These are phyloP conservation scores for Coelastrella sp. DNA, from an alignment of 139 green algal genomes.

Conservation along the genomic window DNA sequence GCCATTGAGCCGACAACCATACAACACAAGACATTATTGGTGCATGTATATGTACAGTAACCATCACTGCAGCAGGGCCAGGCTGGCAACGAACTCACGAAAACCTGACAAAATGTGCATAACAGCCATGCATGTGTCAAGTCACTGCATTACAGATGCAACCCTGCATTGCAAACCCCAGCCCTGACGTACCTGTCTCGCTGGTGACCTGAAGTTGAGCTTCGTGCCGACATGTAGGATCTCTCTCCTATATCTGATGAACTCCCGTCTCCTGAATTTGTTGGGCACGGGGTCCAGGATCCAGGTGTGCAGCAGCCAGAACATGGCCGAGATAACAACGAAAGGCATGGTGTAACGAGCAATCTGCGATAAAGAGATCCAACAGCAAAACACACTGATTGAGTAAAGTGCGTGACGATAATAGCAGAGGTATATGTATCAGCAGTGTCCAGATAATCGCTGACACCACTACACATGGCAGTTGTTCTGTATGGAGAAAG, in stretches of 20 bases:
- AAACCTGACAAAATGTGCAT: neutral
- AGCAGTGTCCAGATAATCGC: too few species aligned
- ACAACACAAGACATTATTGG: too few species aligned
- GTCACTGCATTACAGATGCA: too few species aligned
- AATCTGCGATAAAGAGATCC: constrained; percentile 23
- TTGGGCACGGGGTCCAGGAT: constrained; percentile 72
- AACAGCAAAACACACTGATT: neutral
- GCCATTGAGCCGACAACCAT: too few species aligned
- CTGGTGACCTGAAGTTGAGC: constrained; percentile 72
- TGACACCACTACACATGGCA: too few species aligned
- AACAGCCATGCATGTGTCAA: too few species aligned
- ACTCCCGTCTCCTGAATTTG: constrained; percentile 62
- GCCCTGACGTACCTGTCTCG: constrained; percentile 51
- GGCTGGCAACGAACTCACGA: too few species aligned
- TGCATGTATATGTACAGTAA: too few species aligned
- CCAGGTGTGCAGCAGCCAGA: constrained; percentile 74
- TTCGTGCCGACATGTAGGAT: constrained; percentile 70
- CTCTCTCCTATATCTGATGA: constrained; percentile 65
- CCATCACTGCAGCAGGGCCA: too few species aligned
- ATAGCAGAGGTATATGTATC: neutral
- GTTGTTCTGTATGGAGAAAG: too few species aligned
- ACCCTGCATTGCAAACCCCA: too few species aligned
- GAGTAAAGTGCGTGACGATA: neutral
- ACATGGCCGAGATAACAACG: constrained; percentile 67
- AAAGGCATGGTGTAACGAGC: constrained; percentile 67